Percentiles rank a stretch among this genome's conserved stretches.
Evolutionary conservation across 2,329 filamentous ascomycete species (phyloP).

Genomic region (Gyromitra esculenta): DNA sequence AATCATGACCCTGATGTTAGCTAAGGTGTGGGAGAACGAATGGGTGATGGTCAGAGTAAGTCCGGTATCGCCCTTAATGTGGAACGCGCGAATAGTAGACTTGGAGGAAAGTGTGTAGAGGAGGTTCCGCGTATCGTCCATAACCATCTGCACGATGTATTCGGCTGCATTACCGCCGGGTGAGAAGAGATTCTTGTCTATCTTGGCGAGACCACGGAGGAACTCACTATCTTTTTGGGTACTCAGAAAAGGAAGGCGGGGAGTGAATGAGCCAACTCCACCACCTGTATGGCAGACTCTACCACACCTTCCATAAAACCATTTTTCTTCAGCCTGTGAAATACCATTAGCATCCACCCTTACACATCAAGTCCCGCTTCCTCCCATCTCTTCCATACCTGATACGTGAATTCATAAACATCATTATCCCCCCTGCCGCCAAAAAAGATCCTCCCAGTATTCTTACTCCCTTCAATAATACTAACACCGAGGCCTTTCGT

Average conservation of each 20-base stretch:
- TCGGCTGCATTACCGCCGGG: slow-evolving; percentile 64
- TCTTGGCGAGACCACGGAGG: slow-evolving; percentile 45
- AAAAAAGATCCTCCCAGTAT: slow-evolving; percentile 92
- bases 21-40: slow-evolving; percentile 66
- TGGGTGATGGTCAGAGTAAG: slow-evolving; percentile 68
- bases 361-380: not conserved
- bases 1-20: slow-evolving; percentile 86
- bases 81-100: slow-evolving; percentile 90
- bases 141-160: slow-evolving; percentile 77
- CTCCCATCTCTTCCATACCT: slow-evolving; percentile 66
- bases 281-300: slow-evolving; percentile 88
- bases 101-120: slow-evolving; percentile 89
- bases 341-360: slow-evolving; percentile 24
- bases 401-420: slow-evolving; percentile 92
- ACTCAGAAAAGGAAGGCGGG: slow-evolving; percentile 59
- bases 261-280: slow-evolving; percentile 74
- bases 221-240: slow-evolving; percentile 52
- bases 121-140: slow-evolving; percentile 87
- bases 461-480: slow-evolving; percentile 78
- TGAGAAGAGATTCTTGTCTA: slow-evolving; percentile 63
- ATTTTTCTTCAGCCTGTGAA: slow-evolving; percentile 76
- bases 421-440: slow-evolving; percentile 82
- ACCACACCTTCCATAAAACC: slow-evolving; percentile 88
- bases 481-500: slow-evolving; percentile 80
- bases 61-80: slow-evolving; percentile 73